Base-by-base conservation (phyloP, 805 yeast genomes). In the Myxozyma mucilagina region DNA sequence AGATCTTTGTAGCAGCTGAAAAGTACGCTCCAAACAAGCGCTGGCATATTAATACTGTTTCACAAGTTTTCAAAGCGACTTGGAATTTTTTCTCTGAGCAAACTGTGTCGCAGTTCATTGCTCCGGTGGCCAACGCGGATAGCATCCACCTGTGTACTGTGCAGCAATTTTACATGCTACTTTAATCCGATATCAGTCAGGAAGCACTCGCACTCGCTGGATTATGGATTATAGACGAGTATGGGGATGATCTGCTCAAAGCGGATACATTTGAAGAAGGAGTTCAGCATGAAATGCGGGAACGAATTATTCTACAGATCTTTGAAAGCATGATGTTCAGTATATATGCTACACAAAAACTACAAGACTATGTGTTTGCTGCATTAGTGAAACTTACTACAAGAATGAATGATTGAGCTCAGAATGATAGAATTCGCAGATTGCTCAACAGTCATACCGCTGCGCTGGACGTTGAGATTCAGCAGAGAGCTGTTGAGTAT, bases 201-300 rank as follows among this genome's bases (percentile, higher is more conserved):
- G 80, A 78, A 70, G 96, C 91, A 0, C 80, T 93, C 67, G 82
- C 84, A 16, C 69, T 91, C 55, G 85, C 90, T 3, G 81, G 90
- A 1, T 78, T 85, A 20, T 94, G 98, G 97, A 81, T 91, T 67
- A 71, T 90, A 60, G 99, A 98, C 45, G 99, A 94, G 76, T 94
- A 88, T 71, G 92, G 87, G 20, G 94, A 90, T 67, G 72, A 84
- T 44, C 75, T 90, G 11, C 68, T 87, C 38, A 80, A 81, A 59
- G 73, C 79, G 3, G 77, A 80, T 1, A 61, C 73, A 13, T 74
- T 78, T 66, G 75, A 74, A 31, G 71, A 73, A 29, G 80, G 76
- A 20, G 71, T 69, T 56, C 65, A 56, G n/a, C 62, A 63, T 47
- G 67, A 63, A 11, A 71, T 73, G 1, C 75, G 82, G 1, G 81